Conservation (phyloP, 257 asterid genomes). For the Solanum lycopersicoides region DNA sequence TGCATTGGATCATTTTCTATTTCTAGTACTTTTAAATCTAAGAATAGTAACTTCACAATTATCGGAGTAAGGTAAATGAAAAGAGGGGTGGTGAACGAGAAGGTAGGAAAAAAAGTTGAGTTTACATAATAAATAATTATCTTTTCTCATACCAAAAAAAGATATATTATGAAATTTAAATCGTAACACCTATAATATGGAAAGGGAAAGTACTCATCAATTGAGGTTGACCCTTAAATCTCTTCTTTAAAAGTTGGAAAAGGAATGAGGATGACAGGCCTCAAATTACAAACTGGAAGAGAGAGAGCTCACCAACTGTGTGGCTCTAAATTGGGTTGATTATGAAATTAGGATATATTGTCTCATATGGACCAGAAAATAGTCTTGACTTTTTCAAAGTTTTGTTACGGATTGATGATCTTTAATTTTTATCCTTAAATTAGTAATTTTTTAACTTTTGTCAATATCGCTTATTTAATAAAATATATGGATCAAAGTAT, state of each 20-base stretch:
- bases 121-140: no score
- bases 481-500: not conserved
- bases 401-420: fast-evolving
- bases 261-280: not conserved
- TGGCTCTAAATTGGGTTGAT: not conserved
- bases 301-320: not conserved
- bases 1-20: not conserved
- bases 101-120: no score
- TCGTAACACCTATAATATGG: not conserved
- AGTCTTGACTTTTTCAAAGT: not conserved
- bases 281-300: not conserved
- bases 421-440: no score
- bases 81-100: not conserved
- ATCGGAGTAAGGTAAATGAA: not conserved
- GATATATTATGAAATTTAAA: not conserved
- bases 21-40: not conserved
- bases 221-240: not conserved
- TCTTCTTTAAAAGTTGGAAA: not conserved
- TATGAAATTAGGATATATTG: not conserved
- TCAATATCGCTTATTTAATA: no score
- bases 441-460: no score
- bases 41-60: not conserved
- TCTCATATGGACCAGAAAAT: not conserved
- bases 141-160: no score
- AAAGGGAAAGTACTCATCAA: not conserved